Evolutionary conservation across 2,329 filamentous ascomycete genomes (phyloP).

Genomic region (Chalaropsis thielavioides): DNA sequence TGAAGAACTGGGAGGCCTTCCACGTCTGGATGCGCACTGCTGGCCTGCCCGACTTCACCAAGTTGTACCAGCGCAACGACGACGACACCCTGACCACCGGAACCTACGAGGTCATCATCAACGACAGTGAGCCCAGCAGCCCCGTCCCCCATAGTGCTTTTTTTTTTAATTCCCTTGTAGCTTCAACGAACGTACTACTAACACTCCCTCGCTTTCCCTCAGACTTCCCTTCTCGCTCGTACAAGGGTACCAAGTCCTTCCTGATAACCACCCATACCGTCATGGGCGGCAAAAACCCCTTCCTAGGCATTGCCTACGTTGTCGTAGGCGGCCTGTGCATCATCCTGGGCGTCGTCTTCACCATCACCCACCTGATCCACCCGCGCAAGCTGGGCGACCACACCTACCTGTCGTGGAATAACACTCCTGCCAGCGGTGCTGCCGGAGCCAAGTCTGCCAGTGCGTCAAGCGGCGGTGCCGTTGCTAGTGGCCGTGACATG

Average conservation of each 20-base stretch:
- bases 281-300: conserved; percentile 89
- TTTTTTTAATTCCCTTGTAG: no score
- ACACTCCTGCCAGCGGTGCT: conserved; percentile 34
- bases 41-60: conserved; percentile 85
- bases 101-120: conserved; percentile 61
- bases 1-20: conserved; percentile 67
- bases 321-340: conserved; percentile 90
- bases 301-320: conserved; percentile 90
- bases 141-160: no score
- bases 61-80: conserved; percentile 77
- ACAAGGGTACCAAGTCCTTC: conserved; percentile 78
- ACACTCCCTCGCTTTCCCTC: neutral
- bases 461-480: conserved; percentile 25
- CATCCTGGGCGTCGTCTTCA: conserved; percentile 74
- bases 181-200: no score
- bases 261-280: conserved; percentile 80
- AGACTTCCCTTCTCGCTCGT: conserved; percentile 71
- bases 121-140: conserved; percentile 56
- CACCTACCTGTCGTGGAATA: conserved; percentile 94
- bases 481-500: conserved; percentile 43
- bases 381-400: conserved; percentile 96
- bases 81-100: conserved; percentile 50
- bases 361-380: conserved; percentile 77
- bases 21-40: conserved; percentile 99
- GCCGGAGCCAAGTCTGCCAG: conserved; percentile 23